phyloP scores from a whole-genome alignment of 768 basidiomycete species.

The Psilocybe subaeruginosa region DNA sequence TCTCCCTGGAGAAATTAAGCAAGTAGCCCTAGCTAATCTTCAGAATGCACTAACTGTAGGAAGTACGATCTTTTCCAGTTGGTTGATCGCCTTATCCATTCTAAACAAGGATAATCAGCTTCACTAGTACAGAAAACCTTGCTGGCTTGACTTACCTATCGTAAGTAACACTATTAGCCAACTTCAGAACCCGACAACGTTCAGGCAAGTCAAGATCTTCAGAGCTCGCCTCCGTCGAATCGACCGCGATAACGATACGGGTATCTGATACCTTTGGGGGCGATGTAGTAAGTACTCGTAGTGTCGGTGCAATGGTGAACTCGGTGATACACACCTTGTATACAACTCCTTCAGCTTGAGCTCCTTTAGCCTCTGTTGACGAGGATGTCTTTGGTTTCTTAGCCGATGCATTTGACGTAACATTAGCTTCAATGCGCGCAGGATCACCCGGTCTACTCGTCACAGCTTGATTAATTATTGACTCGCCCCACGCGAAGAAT shows the following conservation, averaged over 20 bases:
- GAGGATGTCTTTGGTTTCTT: slow-evolving; percentile 49
- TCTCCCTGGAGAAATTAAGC: slow-evolving; percentile 29
- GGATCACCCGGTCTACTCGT: slow-evolving; percentile 79
- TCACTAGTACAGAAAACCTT: background rate
- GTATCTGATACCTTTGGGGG: slow-evolving; percentile 71
- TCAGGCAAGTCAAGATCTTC: slow-evolving; percentile 84
- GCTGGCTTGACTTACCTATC: slow-evolving; percentile 56
- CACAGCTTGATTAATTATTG: too few relatives aligned
- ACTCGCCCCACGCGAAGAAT: background rate
- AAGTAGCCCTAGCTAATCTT: background rate
- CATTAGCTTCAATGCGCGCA: slow-evolving; percentile 80
- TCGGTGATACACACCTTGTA: slow-evolving; percentile 60
- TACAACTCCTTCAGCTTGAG: slow-evolving; percentile 76
- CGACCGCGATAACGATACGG: slow-evolving; percentile 79
- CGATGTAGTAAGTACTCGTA: background rate
- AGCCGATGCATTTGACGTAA: slow-evolving; percentile 37
- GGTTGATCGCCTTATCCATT: slow-evolving; percentile 84
- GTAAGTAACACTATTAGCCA: slow-evolving; percentile 92
- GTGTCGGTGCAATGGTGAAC: too few relatives aligned
- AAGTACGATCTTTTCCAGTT: slow-evolving; percentile 47
- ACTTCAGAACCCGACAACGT: slow-evolving; percentile 81
- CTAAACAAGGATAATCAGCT: slow-evolving; percentile 38
- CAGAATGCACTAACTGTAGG: slow-evolving; percentile 20
- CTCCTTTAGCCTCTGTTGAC: slow-evolving; percentile 39
- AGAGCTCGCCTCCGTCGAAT: slow-evolving; percentile 57